Evolutionary conservation across 1,284 basidiomycete genomes (phyloP).

Genomic region (Ceratorhiza oryzae-sativae): DNA sequence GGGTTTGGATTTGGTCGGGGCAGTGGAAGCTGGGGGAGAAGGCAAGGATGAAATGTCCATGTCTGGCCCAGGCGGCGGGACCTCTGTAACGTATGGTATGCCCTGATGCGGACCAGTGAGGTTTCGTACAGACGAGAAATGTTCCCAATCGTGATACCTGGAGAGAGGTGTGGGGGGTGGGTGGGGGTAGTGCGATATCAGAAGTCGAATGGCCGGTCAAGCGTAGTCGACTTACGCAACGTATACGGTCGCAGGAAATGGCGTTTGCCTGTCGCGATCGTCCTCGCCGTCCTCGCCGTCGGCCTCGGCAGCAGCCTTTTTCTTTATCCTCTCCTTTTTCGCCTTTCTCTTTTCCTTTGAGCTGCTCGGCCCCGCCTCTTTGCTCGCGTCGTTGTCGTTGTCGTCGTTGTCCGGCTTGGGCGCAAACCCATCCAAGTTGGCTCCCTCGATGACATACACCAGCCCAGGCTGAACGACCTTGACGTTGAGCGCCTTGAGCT

Average conservation of each 20-base stretch:
- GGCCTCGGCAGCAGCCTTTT: slow-evolving; percentile 46
- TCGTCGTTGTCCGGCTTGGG: slow-evolving; percentile 56
- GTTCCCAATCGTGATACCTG: slow-evolving; percentile 92
- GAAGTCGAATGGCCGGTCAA: slow-evolving; percentile 3
- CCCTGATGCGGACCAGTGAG: slow-evolving; percentile 84
- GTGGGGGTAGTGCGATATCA: too few relatives aligned
- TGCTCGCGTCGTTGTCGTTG: slow-evolving; percentile 41
- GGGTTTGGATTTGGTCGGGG: slow-evolving; percentile 24
- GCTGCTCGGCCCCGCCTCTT: not conserved
- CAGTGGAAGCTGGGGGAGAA: slow-evolving; percentile 37
- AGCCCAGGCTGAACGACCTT: slow-evolving; percentile 91
- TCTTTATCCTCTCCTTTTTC: slow-evolving; percentile 49
- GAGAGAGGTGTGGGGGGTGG: too few relatives aligned
- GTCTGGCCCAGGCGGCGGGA: slow-evolving; percentile 41
- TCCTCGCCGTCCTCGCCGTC: slow-evolving; percentile 49
- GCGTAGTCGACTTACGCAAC: slow-evolving; percentile 69
- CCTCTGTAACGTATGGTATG: slow-evolving; percentile 64
- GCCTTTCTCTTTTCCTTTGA: slow-evolving; percentile 49
- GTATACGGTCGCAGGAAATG: slow-evolving; percentile 61
- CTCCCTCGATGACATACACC: slow-evolving; percentile 77
- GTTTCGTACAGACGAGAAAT: slow-evolving; percentile 91
- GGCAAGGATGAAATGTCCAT: slow-evolving; percentile 43
- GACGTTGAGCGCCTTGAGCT: slow-evolving; percentile 77
- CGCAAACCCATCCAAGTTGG: slow-evolving; percentile 46
- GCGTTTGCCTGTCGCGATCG: slow-evolving; percentile 40